Evolutionary conservation across 2,329 filamentous ascomycete genomes (phyloP).

Genomic region (Plectosphaerella plurivora): DNA sequence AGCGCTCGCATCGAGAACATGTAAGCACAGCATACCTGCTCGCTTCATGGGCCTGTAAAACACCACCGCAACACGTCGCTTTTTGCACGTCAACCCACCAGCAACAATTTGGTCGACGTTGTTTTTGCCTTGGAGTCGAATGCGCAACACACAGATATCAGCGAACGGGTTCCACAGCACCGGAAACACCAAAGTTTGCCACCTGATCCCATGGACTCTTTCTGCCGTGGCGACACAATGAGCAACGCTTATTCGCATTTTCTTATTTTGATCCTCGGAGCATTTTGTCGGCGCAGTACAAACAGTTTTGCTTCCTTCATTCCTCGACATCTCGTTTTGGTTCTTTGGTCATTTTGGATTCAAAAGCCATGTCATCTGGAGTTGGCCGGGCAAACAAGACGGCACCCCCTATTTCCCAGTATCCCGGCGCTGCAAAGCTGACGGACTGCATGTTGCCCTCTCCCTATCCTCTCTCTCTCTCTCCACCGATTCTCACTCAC

Average conservation of each 20-base stretch:
- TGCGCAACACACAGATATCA: neutral
- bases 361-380: neutral
- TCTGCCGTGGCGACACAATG: neutral
- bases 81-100: neutral
- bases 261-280: neutral
- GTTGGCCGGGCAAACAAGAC: neutral
- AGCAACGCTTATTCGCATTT: neutral
- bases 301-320: no score
- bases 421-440: neutral
- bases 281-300: neutral
- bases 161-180: neutral
- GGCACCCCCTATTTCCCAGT: neutral
- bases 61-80: neutral
- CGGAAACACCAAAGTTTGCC: neutral
- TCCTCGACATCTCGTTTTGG: neutral
- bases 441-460: neutral
- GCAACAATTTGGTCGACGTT: constrained; percentile 3
- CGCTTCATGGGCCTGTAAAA: no score
- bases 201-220: neutral
- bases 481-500: neutral
- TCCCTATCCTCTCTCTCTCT: no score
- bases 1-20: constrained; percentile 54
- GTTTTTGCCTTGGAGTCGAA: neutral
- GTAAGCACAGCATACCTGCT: constrained; percentile 23
- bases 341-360: neutral